Evolutionary conservation across 768 basidiomycete species (phyloP).

Genomic region (Wakefieldia striispora): DNA sequence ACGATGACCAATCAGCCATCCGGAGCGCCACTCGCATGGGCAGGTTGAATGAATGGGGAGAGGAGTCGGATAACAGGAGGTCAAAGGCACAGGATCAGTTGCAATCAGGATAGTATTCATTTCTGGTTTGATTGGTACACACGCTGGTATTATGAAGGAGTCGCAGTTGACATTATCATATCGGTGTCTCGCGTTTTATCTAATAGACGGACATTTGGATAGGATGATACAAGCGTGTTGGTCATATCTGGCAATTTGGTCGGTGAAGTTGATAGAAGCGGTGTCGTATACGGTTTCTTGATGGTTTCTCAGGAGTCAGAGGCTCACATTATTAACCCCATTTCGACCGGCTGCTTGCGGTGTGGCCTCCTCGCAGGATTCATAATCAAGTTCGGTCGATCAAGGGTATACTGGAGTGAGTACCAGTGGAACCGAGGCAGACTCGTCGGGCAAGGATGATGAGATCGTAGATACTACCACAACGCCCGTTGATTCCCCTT

Average conservation of each 20-base stretch:
- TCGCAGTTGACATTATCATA: constrained; percentile 22
- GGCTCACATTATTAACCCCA: constrained; percentile 20
- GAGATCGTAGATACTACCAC: neutral
- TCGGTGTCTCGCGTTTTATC: constrained; percentile 29
- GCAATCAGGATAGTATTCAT: constrained; percentile 22
- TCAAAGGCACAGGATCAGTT: constrained; percentile 17
- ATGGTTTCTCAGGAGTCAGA: constrained; percentile 14
- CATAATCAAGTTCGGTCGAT: constrained; percentile 12
- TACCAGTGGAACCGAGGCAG: constrained; percentile 4
- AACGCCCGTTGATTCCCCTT: neutral
- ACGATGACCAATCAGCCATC: constrained; percentile 10
- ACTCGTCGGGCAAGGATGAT: neutral
- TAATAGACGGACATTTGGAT: constrained; percentile 38
- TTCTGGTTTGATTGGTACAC: constrained; percentile 10
- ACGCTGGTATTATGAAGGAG: constrained; percentile 22
- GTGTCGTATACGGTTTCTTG: constrained; percentile 9
- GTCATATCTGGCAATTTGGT: constrained; percentile 25
- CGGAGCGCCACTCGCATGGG: constrained; percentile 5
- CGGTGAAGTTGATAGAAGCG: constrained; percentile 15
- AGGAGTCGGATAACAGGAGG: constrained; percentile 13
- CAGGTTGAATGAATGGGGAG: constrained; percentile 15
- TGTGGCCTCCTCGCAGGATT: constrained; percentile 30
- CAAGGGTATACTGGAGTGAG: constrained; percentile 6
- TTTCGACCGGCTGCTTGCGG: constrained; percentile 28
- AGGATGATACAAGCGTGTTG: constrained; percentile 21